Percentiles rank a stretch among this genome's conserved stretches.
Conservation (phyloP, 2,329 filamentous ascomycete species). For the Pseudocercospora ulei region DNA sequence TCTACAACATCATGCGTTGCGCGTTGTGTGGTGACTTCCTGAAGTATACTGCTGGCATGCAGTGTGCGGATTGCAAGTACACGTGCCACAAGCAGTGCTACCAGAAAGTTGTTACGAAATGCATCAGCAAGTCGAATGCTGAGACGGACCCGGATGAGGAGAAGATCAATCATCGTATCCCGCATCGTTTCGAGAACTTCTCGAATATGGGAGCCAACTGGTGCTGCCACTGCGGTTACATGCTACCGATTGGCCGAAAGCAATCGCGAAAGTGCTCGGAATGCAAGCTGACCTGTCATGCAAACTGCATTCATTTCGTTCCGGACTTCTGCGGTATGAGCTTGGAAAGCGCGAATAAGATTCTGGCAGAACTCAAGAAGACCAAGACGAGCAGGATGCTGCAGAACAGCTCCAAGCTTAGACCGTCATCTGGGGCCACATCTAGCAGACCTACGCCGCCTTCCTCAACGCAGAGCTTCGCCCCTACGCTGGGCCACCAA, state of each 20-base stretch:
- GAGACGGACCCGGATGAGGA: conserved; percentile 97
- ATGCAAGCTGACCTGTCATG: conserved; percentile 84
- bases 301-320: conserved; percentile 84
- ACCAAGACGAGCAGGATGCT: conserved; percentile 51
- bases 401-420: conserved; percentile 45
- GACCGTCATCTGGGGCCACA: conserved; percentile 37
- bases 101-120: conserved; percentile 92
- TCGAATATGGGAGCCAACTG: conserved; percentile 97
- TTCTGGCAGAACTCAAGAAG: conserved; percentile 73
- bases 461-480: conserved; percentile 35
- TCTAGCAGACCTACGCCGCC: conserved; percentile 41
- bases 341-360: conserved; percentile 92
- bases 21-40: conserved; percentile 95
- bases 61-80: conserved; percentile 99
- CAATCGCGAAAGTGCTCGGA: conserved; percentile 92
- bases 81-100: conserved; percentile 99
- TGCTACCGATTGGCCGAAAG: conserved; percentile 87
- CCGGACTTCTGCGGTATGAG: conserved; percentile 99
- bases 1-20: conserved; percentile 99
- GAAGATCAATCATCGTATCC: conserved; percentile 98
- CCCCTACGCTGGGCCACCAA: conserved; percentile 29
- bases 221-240: conserved; percentile 98
- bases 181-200: conserved; percentile 92
- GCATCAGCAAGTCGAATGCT: conserved; percentile 98
- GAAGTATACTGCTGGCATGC: conserved; percentile 97